These are phyloP conservation scores for Helminthosporium solani DNA, from an alignment of 2,329 filamentous ascomycete species.

Conservation along the genomic window DNA sequence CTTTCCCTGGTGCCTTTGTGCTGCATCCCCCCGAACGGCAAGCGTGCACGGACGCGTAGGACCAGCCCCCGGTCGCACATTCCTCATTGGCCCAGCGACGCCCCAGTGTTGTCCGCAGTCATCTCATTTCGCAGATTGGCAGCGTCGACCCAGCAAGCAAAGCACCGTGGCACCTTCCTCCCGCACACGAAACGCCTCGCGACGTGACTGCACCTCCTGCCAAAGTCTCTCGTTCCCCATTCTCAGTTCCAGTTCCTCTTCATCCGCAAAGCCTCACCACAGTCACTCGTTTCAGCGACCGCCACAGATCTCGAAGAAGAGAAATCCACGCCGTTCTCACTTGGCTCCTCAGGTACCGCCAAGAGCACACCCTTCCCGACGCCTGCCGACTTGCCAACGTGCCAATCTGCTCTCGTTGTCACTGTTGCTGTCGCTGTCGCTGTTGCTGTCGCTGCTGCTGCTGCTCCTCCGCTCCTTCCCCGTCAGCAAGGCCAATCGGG, in stretches of 20 bases:
- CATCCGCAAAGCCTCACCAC: constrained; percentile 32
- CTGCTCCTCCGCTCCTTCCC: constrained; percentile 19
- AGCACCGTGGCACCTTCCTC: not conserved
- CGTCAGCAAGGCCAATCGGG: constrained; percentile 15
- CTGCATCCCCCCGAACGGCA: too few relatives aligned
- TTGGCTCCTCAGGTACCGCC: constrained; percentile 5
- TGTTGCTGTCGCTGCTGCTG: constrained; percentile 13
- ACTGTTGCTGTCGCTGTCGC: too few relatives aligned
- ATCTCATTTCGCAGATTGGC: too few relatives aligned
- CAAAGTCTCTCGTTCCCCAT: constrained; percentile 9
- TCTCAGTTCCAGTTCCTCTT: constrained; percentile 12
- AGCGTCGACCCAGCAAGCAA: too few relatives aligned
- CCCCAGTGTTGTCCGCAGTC: constrained; percentile 3
- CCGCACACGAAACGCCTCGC: not conserved
- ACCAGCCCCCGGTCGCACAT: constrained; percentile 3
- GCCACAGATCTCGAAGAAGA: constrained; percentile 11
- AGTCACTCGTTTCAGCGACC: constrained; percentile 42
- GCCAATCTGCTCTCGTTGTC: too few relatives aligned
- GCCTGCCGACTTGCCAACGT: too few relatives aligned
- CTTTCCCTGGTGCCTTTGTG: too few relatives aligned
- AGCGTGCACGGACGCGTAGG: constrained; percentile 5
- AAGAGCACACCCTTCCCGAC: too few relatives aligned
- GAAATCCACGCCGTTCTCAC: constrained; percentile 14
- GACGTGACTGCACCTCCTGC: not conserved
- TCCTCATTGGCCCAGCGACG: constrained; percentile 15